Base-by-base conservation (phyloP, 805 yeast genomes). In the Vanderwaltozyma yarrowii region DNA sequence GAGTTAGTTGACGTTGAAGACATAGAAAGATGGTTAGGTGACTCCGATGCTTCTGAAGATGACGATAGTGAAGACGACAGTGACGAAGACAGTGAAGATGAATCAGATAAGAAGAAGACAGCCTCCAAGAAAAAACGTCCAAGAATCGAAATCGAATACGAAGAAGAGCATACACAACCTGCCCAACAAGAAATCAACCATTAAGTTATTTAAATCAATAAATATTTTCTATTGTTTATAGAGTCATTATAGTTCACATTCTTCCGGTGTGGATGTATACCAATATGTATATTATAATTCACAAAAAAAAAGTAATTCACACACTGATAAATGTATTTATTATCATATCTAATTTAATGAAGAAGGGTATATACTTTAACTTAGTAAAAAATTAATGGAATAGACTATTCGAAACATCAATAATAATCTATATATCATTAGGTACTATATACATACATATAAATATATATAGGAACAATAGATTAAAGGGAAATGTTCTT, bases 1-100 rank as follows among this genome's bases (percentile, higher is more conserved):
- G 87, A 86, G 48, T 65, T 85, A 50, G 95, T 86, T 19, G 96
- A 92, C 56, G 74, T 89, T 66, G 96, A 88, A 65, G 96, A 89
- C 51, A 67, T 88, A 47, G 92, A 88, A 62, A 79, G 76, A 61
- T 89, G 96, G 96, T 66, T 82, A 37, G 84, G 61, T 32, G 80
- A 74, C 24, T 60, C 69, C 30, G 77, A 64, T 27, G 54, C 51
- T 5, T 50, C 50, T 10, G 49, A 51, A 26, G 58, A 64, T n/a
- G 51, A 47, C 28, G 52, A 54, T 28, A 65, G 58, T 35, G 58
- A 52, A 29, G 53, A 67, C 41, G 44, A 51, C 19, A 61, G 59
- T 36, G 68, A 59, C 24, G 67, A 61, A 3, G 72, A 63, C 13
- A 47, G 52, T 29, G 58, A 58, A 32, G 66, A 59, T n/a, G 65